These are phyloP conservation scores for Debaryomyces fabryi DNA, from an alignment of 1,139 yeast genomes.

Conservation along the genomic window DNA sequence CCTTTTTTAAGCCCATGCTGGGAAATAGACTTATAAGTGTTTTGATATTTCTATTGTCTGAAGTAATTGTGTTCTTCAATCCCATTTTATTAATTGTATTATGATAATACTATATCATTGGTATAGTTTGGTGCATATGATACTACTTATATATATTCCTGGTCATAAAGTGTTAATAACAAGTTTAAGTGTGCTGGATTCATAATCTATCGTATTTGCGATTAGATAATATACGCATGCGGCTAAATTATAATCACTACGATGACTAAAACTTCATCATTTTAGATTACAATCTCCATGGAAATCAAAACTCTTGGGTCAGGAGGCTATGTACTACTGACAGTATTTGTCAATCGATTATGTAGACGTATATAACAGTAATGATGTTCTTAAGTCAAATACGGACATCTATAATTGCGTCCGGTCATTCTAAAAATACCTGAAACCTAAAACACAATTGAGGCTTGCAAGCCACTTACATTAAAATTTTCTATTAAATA, in stretches of 20 bases:
- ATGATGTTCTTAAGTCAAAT: neutral
- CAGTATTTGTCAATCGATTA: neutral
- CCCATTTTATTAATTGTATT: neutral
- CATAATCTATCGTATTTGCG: neutral
- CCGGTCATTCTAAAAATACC: neutral
- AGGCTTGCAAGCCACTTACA: neutral
- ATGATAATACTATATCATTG: neutral
- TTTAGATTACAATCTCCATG: neutral
- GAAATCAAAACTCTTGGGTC: neutral
- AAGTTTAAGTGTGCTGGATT: neutral
- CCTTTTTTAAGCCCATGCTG: neutral
- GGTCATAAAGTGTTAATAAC: neutral
- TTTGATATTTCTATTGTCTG: neutral
- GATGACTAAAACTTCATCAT: neutral
- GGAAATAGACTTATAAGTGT: neutral
- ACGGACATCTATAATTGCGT: neutral
- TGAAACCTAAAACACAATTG: neutral
- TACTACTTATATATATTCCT: neutral
- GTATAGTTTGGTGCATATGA: neutral
- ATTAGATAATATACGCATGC: constrained; percentile 2
- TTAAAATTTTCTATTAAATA: neutral
- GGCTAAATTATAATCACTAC: neutral
- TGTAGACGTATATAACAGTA: neutral
- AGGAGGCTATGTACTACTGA: neutral
- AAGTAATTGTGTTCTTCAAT: neutral